A percentile compares a stretch with the other conserved stretches of the same genome.
These are phyloP conservation scores for Diddensiella caesifluorescens DNA, from an alignment of 805 yeast species.

Conservation along the genomic window DNA sequence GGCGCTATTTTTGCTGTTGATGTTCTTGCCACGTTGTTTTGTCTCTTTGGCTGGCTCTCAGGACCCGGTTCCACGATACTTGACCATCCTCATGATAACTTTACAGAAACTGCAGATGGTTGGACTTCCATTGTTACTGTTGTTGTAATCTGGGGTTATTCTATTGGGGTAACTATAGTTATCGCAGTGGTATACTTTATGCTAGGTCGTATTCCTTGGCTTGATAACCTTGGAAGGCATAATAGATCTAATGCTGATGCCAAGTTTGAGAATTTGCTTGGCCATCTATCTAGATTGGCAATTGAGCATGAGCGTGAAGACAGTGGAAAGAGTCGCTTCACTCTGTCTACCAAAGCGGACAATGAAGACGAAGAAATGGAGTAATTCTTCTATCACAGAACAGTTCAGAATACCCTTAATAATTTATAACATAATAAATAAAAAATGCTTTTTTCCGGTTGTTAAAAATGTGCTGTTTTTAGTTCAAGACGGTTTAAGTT, in stretches of 20 bases:
- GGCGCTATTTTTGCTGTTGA: conserved; percentile 92
- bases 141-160: conserved; percentile 89
- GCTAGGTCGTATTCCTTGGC: conserved; percentile 38
- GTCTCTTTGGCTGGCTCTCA: conserved; percentile 86
- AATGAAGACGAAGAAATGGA: conserved; percentile 33
- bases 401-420: too few species aligned
- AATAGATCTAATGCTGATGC: conserved; percentile 30
- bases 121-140: conserved; percentile 95
- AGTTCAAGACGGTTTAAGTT: too few species aligned
- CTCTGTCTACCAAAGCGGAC: conserved; percentile 31
- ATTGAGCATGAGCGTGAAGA: conserved; percentile 36
- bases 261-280: conserved; percentile 35
- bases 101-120: conserved; percentile 65
- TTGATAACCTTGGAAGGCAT: conserved; percentile 33
- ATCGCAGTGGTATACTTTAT: conserved; percentile 93
- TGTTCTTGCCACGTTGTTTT: conserved; percentile 85
- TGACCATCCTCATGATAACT: conserved; percentile 30
- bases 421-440: too few species aligned
- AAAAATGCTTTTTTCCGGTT: too few species aligned
- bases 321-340: conserved; percentile 30
- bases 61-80: conserved; percentile 32
- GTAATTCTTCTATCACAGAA: too few species aligned
- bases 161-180: conserved; percentile 93
- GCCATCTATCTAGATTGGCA: conserved; percentile 35
- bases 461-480: too few species aligned